These are phyloP conservation scores for Tuctoria greenei DNA, from an alignment of 176 grass and related monocot genomes.

Conservation along the genomic window DNA sequence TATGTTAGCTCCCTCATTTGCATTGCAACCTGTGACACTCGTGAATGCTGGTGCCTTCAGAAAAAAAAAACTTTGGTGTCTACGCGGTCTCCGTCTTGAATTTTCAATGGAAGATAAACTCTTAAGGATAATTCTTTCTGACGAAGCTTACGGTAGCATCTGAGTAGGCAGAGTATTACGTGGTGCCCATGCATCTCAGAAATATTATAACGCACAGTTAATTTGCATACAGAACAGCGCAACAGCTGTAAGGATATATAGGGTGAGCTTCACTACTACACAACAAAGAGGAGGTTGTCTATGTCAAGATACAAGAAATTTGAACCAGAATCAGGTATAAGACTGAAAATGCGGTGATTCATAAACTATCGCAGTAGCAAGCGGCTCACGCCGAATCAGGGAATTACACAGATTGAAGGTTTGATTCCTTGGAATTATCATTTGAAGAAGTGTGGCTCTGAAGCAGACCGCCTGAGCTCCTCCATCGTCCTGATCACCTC, in stretches of 20 bases:
- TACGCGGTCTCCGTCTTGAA: too few species aligned
- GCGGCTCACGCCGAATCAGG: background rate
- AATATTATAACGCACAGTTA: slow-evolving; percentile 13
- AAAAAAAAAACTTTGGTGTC: too few species aligned
- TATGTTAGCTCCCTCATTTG: background rate
- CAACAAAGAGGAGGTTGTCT: background rate
- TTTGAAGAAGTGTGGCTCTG: slow-evolving; percentile 44
- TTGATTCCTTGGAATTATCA: slow-evolving; percentile 55
- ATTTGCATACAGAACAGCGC: background rate
- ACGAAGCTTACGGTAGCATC: background rate
- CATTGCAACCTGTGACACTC: background rate
- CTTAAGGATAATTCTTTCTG: background rate
- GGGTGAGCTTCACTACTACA: slow-evolving; percentile 19
- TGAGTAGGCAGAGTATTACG: background rate
- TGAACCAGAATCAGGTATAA: slow-evolving; percentile 12
- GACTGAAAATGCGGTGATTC: background rate
- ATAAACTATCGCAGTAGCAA: background rate
- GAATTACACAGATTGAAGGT: slow-evolving; percentile 24
- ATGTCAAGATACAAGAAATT: slow-evolving; percentile 6
- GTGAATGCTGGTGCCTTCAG: background rate
- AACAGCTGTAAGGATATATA: background rate
- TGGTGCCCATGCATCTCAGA: background rate
- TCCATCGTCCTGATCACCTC: slow-evolving; percentile 79
- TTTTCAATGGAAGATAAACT: too few species aligned
- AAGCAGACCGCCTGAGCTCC: slow-evolving; percentile 58